phyloP scores from a whole-genome alignment of 2,329 filamentous ascomycete genomes.

The Neofusicoccum parvum region DNA sequence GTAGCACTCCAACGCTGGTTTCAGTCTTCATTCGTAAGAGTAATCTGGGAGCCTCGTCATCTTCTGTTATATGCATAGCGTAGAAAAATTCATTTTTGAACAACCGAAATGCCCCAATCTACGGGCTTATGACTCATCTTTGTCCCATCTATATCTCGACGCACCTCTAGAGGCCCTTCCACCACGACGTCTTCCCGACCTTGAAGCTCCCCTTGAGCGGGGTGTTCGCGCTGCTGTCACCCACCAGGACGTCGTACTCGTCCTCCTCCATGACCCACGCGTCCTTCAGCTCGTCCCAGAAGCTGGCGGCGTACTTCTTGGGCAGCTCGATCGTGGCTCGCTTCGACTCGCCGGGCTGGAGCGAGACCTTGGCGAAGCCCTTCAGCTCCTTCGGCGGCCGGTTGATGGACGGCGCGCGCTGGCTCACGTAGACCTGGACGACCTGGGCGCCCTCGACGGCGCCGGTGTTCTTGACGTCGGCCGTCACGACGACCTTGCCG shows the following conservation, averaged over 20 bases:
- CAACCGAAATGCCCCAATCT: no score
- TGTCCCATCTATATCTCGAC: no score
- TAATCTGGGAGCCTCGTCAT: no score
- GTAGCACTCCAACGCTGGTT: no score
- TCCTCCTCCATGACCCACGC: conserved; percentile 70
- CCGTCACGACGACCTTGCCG: conserved; percentile 13
- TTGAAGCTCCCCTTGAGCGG: conserved; percentile 57
- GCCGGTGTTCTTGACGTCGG: conserved; percentile 59
- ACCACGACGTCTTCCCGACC: conserved; percentile 65
- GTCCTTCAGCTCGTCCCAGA: conserved; percentile 69
- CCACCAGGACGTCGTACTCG: conserved; percentile 64
- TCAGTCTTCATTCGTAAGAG: no score
- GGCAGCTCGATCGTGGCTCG: conserved; percentile 58
- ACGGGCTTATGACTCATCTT: no score
- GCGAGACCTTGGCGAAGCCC: conserved; percentile 65
- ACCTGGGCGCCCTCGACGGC: conserved; percentile 61
- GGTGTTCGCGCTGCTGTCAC: conserved; percentile 58
- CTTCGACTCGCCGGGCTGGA: conserved; percentile 61
- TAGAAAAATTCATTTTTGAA: no score
- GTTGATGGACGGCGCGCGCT: conserved; percentile 57
- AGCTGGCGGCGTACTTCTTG: conserved; percentile 68
- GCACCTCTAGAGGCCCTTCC: conserved; percentile 60
- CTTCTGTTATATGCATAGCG: no score
- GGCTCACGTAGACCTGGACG: conserved; percentile 66
- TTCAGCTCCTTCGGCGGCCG: conserved; percentile 69